phyloP scores from a whole-genome alignment of 768 basidiomycete genomes.

The Rhodosporidiobolus sp. region DNA sequence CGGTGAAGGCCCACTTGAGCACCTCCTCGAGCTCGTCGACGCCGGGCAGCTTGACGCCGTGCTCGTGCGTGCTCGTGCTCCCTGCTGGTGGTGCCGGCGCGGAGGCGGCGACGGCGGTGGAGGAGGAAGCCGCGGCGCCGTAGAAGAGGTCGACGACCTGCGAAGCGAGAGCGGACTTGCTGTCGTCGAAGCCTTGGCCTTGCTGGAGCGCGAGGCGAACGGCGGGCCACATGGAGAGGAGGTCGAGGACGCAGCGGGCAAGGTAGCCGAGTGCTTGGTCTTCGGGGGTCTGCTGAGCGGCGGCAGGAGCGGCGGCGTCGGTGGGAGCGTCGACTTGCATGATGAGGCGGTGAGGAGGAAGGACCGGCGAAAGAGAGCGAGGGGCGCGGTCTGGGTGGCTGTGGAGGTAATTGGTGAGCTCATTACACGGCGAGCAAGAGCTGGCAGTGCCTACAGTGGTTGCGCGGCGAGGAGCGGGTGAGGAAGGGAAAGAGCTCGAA shows the following conservation, averaged over 20 bases:
- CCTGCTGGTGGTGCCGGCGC: background rate
- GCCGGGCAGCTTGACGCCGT: constrained; percentile 54
- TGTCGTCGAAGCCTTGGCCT: constrained; percentile 64
- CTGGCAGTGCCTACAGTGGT: background rate
- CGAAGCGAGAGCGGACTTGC: constrained; percentile 47
- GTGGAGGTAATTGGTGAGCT: background rate
- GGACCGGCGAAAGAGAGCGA: background rate
- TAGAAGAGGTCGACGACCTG: constrained; percentile 69
- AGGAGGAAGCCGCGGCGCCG: constrained; percentile 47
- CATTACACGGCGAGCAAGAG: too few species aligned
- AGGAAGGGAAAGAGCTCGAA: background rate
- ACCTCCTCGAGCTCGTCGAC: constrained; percentile 74
- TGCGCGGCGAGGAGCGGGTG: background rate
- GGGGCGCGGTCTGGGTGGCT: background rate
- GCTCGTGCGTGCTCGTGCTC: constrained; percentile 7
- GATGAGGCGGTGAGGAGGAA: background rate
- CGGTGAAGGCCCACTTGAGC: constrained; percentile 75
- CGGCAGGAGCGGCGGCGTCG: background rate
- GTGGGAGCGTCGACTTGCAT: constrained; percentile 3
- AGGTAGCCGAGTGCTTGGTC: constrained; percentile 58
- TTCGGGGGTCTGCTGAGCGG: background rate
- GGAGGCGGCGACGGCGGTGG: constrained; percentile 12
- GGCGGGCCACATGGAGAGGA: constrained; percentile 78
- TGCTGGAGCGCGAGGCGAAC: constrained; percentile 81
- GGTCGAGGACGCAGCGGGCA: constrained; percentile 78